Evolutionary conservation across 179 eudicot genomes (phyloP), one percentile per base, ranked within the genome.

Genomic region (Drosera spatulata): DNA sequence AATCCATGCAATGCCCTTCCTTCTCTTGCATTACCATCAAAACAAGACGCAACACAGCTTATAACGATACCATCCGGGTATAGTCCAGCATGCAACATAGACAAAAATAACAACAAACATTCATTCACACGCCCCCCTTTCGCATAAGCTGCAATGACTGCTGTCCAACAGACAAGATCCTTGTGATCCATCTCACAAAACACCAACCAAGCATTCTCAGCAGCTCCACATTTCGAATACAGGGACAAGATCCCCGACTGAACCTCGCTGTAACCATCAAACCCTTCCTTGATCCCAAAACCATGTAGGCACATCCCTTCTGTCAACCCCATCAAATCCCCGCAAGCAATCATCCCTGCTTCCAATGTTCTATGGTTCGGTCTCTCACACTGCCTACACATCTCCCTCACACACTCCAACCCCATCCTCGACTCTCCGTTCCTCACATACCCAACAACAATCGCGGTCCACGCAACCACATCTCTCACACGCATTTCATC

Each of bases 321-420:
- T 41, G 14, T 41, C 74, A 80, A 65, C 54, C 70, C 81, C 61
- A 77, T 80, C 75, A 83, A 55, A 68, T 85, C 59, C 50, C 75
- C 90, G 75, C 84, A 85, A 37, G 90, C 94, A 70, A 75, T 82
- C 59, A 85, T 79, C n/a, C 96, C 94, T 1, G 82, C 90, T 74
- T 78, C 83, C 10, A 88, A 66, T 14, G 86, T 88, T 62, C 96
- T 71, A 61, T 60, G 66, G 78, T 88, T 88, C 41, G 87, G 90
- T 60, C 75, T 71, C 71, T 69, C 82, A 12, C 54, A 53, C 58
- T 79, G 62, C 68, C 63, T 78, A 70, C 80, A 82, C 96, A 88
- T 85, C 62, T 72, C 65, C 67, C 79, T 69, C 60, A 88, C 22
- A 66, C 67, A 70, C 56, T 67, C 61, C 77, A 88, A 79, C 67